Conservation (phyloP, 768 basidiomycete species). For the Kondoa malvinella region DNA sequence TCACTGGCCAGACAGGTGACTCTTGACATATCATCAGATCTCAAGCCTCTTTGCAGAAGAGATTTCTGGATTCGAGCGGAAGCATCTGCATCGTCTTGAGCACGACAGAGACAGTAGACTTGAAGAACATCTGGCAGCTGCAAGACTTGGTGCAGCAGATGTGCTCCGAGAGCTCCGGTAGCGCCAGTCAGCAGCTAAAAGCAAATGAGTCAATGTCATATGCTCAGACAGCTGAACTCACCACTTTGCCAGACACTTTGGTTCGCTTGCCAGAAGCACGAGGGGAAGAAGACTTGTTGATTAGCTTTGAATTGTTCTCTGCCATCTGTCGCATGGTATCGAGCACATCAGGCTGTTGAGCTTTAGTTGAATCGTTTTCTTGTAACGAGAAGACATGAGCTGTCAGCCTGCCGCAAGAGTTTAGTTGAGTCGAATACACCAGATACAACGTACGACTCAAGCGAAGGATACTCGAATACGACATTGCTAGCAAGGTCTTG, state of each 20-base stretch:
- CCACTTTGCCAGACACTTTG: not conserved
- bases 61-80: slow-evolving; percentile 11
- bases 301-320: not conserved
- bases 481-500: slow-evolving; percentile 25
- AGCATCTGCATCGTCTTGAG: slow-evolving; percentile 21
- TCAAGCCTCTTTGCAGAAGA: slow-evolving; percentile 11
- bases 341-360: slow-evolving; percentile 1
- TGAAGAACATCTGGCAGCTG: slow-evolving; percentile 8
- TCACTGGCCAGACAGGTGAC: slow-evolving; percentile 16
- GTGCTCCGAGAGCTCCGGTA: slow-evolving; percentile 30
- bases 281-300: not conserved
- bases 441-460: slow-evolving; percentile 12
- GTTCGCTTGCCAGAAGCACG: not conserved
- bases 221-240: slow-evolving; percentile 6
- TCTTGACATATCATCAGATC: not conserved
- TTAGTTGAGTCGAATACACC: not conserved
- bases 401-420: slow-evolving; percentile 6
- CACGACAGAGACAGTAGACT: slow-evolving; percentile 30
- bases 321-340: slow-evolving; percentile 7
- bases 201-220: not conserved
- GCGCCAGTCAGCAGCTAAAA: slow-evolving; percentile 30
- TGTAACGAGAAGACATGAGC: slow-evolving; percentile 5
- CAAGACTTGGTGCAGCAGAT: slow-evolving; percentile 23
- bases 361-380: not conserved
- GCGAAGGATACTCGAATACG: slow-evolving; percentile 29